A percentile compares a stretch with the other conserved stretches of the same genome.
Evolutionary conservation across 345 rosid genomes (phyloP).

Genomic region (Moricandia moricandioides): DNA sequence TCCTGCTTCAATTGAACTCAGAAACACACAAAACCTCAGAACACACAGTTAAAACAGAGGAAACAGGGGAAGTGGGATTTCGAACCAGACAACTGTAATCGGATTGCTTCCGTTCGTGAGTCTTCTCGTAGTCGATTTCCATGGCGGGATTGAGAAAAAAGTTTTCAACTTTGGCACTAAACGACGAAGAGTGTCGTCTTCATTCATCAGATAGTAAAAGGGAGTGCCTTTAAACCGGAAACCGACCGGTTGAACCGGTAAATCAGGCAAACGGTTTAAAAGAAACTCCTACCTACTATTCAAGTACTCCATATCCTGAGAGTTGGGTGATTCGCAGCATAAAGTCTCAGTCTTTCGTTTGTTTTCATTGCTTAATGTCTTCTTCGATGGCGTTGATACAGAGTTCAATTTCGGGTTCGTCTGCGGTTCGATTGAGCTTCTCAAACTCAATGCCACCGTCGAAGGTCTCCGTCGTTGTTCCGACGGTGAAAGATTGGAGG

Average conservation of each 20-base stretch:
- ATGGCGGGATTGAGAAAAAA: slow-evolving; percentile 32
- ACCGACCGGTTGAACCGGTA: slow-evolving; percentile 8
- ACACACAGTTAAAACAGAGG: neutral
- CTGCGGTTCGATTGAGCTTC: slow-evolving; percentile 31
- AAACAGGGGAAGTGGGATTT: neutral
- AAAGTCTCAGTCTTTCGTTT: slow-evolving; percentile 10
- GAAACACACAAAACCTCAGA: neutral
- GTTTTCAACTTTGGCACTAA: slow-evolving; percentile 25
- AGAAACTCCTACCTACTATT: neutral
- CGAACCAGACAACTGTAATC: slow-evolving; percentile 47
- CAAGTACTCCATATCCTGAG: neutral
- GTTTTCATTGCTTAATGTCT: neutral
- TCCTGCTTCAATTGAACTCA: slow-evolving; percentile 47
- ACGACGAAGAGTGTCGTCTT: neutral
- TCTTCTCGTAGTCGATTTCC: slow-evolving; percentile 51
- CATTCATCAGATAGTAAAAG: neutral
- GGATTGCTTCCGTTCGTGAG: slow-evolving; percentile 55
- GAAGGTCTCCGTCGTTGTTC: slow-evolving; percentile 11
- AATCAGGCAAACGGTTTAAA: neutral
- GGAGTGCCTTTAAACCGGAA: slow-evolving; percentile 6
- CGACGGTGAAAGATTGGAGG: slow-evolving; percentile 28
- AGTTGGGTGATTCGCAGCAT: neutral
- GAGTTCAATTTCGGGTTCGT: slow-evolving; percentile 34
- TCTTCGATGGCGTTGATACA: slow-evolving; percentile 47
- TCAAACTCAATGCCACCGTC: slow-evolving; percentile 28